Base-by-base conservation (phyloP, 441 rosid genomes). In the Theobroma grandiflorum region DNA sequence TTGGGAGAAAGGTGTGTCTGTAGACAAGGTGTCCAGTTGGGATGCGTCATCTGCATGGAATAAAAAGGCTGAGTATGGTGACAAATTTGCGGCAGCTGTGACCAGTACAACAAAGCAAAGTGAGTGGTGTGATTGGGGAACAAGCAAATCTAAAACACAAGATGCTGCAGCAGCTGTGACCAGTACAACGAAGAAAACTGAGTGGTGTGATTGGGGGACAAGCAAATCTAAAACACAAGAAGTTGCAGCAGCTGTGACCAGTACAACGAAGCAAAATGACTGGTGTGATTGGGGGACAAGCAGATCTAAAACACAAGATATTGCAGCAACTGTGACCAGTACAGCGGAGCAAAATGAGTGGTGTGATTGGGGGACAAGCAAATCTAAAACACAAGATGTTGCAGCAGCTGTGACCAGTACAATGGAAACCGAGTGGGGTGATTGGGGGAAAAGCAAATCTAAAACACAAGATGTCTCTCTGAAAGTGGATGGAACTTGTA, bases 1-100 rank as follows among this genome's bases (percentile, higher is more conserved):
- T 20, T 91, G 96, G 94, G 92, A 82, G 9, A 83, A 82, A 9
- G 80, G 50, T 65, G 2, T 14, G 26, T 43, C 69, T 64, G 12
- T 5, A 76, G 74, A 73, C 15, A 85, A 84, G 31, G 65, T 26
- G 61, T 65, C 79, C 2, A 6, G 38, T 55, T 88, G 90, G 90
- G 85, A 42, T 75, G 74, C 62, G 33, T 47, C 49, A 53, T 62
- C 83, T 40, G 38, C 66, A 47, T 71, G 78, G 80, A 76, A 74
- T 10, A 76, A 72, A 55, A 82, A 79, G 71, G 65, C 77, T 37
- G 82, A 81, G 43, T 35, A 66, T 75, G 80, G 65, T 45, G 85
- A 77, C 38, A 55, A 65, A 49, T 64, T 49, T 76, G 72, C 72
- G 12, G 47, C 72, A n/a, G 37, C 49, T 33, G 49, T 22, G n/a